Percentiles rank a stretch among this genome's conserved stretches.
These are phyloP conservation scores for Syncephalis plumigaleata DNA, from an alignment of 371 early-diverging fungal genomes.

Conservation along the genomic window DNA sequence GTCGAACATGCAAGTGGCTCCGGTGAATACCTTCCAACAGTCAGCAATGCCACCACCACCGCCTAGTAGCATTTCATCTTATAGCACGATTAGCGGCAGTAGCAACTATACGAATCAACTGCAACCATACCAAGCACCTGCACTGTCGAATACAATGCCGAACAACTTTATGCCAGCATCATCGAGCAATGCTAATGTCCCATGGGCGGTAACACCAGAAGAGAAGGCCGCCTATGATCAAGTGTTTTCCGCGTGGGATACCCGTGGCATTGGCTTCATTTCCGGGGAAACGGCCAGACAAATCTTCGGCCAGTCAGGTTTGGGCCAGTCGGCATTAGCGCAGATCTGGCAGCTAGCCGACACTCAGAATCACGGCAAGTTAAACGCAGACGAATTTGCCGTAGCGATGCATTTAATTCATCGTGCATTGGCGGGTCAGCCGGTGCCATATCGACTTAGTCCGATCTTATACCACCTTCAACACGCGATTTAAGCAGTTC, in stretches of 20 bases:
- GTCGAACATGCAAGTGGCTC: no score
- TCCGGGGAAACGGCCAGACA: constrained; percentile 60
- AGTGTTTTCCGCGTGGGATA: constrained; percentile 81
- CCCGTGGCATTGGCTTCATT: constrained; percentile 49
- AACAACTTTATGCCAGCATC: constrained; percentile 4
- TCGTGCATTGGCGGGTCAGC: constrained; percentile 63
- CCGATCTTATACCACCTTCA: constrained; percentile 68
- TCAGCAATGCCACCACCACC: not conserved
- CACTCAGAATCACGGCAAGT: constrained; percentile 69
- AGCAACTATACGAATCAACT: not conserved
- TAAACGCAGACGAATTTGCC: constrained; percentile 81
- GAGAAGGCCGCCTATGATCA: constrained; percentile 68
- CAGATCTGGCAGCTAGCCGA: constrained; percentile 84
- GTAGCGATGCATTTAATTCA: constrained; percentile 90
- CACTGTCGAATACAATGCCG: constrained; percentile 3
- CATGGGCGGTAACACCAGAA: constrained; percentile 61
- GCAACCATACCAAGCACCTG: not conserved
- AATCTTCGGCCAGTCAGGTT: constrained; percentile 73
- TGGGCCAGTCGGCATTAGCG: constrained; percentile 54
- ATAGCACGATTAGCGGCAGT: not conserved
- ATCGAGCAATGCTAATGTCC: constrained; percentile 3
- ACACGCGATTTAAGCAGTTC: constrained; percentile 36
- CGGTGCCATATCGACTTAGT: constrained; percentile 61
- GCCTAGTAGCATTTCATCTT: not conserved
- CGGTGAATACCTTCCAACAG: no score